Conservation (phyloP, 768 basidiomycete species). For the Suillus brevipes region DNA sequence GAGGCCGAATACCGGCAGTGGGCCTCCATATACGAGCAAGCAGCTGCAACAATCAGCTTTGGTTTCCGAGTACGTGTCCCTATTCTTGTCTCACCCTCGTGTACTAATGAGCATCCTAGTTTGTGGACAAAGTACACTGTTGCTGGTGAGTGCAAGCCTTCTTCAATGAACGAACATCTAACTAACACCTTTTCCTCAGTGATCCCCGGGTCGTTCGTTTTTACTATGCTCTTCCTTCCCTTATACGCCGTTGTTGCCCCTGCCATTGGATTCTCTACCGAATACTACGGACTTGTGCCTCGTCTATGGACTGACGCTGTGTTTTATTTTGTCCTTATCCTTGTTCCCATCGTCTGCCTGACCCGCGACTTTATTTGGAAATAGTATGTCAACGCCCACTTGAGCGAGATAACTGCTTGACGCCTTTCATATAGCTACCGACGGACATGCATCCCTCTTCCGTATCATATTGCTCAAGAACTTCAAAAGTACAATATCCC, state of each 20-base stretch:
- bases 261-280: conserved; percentile 81
- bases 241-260: conserved; percentile 89
- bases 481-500: conserved; percentile 99
- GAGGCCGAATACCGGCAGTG: conserved; percentile 90
- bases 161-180: neutral
- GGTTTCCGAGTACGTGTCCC: conserved; percentile 84
- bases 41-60: conserved; percentile 95
- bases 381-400: conserved; percentile 56
- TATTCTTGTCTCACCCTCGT: neutral
- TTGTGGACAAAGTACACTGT: conserved; percentile 99
- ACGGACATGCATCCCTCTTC: conserved; percentile 83
- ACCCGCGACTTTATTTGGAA: conserved; percentile 94
- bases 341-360: conserved; percentile 84
- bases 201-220: conserved; percentile 94
- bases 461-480: conserved; percentile 99
- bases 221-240: conserved; percentile 95
- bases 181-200: conserved; percentile 44
- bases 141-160: conserved; percentile 53
- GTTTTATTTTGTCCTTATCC: conserved; percentile 86
- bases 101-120: conserved; percentile 41
- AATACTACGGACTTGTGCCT: conserved; percentile 88
- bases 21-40: conserved; percentile 85
- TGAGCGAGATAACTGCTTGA: conserved; percentile 7
- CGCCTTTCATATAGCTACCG: conserved; percentile 64
- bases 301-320: conserved; percentile 85